Conservation (phyloP, 768 basidiomycete genomes). For the Pholiota molesta region DNA sequence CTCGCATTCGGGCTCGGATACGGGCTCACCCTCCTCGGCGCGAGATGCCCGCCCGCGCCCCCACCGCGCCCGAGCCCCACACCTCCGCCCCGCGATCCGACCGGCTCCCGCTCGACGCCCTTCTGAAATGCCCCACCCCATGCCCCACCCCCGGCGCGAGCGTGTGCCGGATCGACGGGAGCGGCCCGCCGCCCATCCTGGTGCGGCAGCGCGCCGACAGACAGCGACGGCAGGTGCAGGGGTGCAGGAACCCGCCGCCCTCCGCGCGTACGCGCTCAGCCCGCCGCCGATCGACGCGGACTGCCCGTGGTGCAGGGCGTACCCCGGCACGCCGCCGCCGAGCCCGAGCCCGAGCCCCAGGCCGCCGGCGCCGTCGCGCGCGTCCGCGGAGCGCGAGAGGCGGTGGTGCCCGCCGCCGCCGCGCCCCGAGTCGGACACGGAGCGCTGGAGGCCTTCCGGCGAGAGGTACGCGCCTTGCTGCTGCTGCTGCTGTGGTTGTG, state of each 20-base stretch:
- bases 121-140: conserved; percentile 38
- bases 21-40: conserved; percentile 48
- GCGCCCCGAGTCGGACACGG: conserved; percentile 5
- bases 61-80: conserved; percentile 25
- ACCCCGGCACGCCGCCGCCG: not conserved
- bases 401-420: conserved; percentile 2
- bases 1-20: conserved; percentile 73
- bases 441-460: conserved; percentile 6
- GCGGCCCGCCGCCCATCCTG: not conserved
- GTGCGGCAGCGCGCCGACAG: conserved; percentile 5
- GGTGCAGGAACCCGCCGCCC: conserved; percentile 18
- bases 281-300: conserved; percentile 14
- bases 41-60: conserved; percentile 30
- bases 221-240: conserved; percentile 15
- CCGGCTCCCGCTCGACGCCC: conserved; percentile 44
- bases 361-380: not conserved
- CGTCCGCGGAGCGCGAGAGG: conserved; percentile 5
- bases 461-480: conserved; percentile 4
- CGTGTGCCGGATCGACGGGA: conserved; percentile 25
- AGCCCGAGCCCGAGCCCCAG: not conserved
- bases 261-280: not conserved
- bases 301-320: conserved; percentile 21
- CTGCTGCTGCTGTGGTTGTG: not conserved
- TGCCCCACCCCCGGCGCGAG: conserved; percentile 32
- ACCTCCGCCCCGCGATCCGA: conserved; percentile 42